Evolutionary conservation across 768 basidiomycete genomes (phyloP), one percentile per base, ranked within the genome.

Genomic region (Wakefieldia striispora): DNA sequence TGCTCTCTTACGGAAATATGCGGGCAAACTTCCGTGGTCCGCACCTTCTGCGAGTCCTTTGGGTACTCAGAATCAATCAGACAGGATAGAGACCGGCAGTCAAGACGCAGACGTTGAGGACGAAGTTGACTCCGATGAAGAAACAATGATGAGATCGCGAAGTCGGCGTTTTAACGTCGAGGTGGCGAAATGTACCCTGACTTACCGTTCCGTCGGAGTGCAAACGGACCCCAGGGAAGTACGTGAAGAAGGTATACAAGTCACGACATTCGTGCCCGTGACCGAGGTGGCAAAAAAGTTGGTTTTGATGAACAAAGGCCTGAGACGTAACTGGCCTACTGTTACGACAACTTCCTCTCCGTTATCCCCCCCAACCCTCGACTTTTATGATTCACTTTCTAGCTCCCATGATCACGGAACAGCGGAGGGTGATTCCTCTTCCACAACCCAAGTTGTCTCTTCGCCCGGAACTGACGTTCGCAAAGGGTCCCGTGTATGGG

Each of bases 81-180:
- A 82, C 20, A 72, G 71, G 54, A 69, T 71, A 19, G 89, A 90
- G 57, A 82, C 75, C 13, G 84, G 79, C 57, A 91, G 91, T 62
- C 79, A 82, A 51, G 90, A 92, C 64, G 91, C 86, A 5, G 91
- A 91, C 57, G 83, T 86, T 51, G 89, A 90, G 58, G 87, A 87
- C 55, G 84, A 87, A 49, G 78, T 77, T 4, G 84, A 86, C 39
- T 61, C 68, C 12, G 81, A 81, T 17, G 82, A 83, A 31, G 67
- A 68, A 43, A 60, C 29, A 50, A 55, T 17, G 61, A 49, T 40
- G 63, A 68, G 50, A 66, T 62, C 57, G 54, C 60, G 73, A 72
- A 49, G 68, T 62, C 53, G 67, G 66, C 51, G 72, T 24, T 72
- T 76, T 51, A 62, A 59, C 49, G 40, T 44, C 19, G 50, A 40